Evolutionary conservation across 2,329 filamentous ascomycete species (phyloP).

Genomic region (Neofusicoccum cordaticola): DNA sequence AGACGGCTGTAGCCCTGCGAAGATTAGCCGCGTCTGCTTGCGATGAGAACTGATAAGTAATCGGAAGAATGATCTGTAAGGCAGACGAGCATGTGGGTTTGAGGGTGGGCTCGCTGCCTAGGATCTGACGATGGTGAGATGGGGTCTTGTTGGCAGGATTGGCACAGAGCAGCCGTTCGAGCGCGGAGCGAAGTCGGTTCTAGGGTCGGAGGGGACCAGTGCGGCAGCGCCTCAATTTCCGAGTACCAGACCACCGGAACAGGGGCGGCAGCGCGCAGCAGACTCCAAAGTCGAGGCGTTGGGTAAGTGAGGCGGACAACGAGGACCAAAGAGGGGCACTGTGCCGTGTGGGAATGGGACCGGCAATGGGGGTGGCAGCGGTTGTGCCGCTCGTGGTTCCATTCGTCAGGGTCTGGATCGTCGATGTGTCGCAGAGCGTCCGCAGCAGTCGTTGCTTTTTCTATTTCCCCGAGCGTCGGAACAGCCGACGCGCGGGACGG

Average conservation of each 20-base stretch:
- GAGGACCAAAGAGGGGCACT: background rate
- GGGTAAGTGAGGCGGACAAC: conserved; percentile 10
- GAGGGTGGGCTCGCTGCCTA: background rate
- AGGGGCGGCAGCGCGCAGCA: background rate
- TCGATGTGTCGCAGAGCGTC: background rate
- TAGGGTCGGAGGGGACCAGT: background rate
- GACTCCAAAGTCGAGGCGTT: conserved; percentile 11
- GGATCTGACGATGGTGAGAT: background rate
- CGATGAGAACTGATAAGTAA: background rate
- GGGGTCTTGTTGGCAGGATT: background rate
- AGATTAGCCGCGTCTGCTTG: background rate
- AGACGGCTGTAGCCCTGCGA: background rate
- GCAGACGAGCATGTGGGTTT: background rate
- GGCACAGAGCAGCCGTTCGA: background rate
- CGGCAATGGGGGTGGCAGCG: background rate
- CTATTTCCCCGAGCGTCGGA: background rate
- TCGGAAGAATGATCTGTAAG: background rate
- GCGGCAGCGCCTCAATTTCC: conserved; percentile 12
- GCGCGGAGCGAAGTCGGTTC: background rate
- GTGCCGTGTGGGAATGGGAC: background rate
- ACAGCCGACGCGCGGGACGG: background rate
- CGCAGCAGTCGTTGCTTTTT: conserved; percentile 1
- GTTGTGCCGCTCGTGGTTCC: background rate
- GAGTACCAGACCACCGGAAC: background rate
- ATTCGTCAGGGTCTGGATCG: background rate